phyloP scores from a whole-genome alignment of 2,329 filamentous ascomycete species.

The Alternaria longipes region DNA sequence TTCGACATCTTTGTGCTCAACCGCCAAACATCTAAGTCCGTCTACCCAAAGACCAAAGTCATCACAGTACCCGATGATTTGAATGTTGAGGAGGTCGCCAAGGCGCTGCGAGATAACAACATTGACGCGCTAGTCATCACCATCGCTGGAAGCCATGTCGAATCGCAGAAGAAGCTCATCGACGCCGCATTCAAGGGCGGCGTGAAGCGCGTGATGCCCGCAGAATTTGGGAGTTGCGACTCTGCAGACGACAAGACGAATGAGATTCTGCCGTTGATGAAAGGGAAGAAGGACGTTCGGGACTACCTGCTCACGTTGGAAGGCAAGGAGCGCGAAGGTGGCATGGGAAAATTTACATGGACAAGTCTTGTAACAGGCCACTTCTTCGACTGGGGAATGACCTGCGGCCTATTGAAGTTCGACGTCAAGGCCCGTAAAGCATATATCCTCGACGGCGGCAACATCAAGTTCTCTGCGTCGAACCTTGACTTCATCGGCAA shows the following conservation, averaged over 20 bases:
- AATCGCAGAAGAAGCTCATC: slow-evolving; percentile 62
- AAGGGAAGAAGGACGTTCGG: slow-evolving; percentile 57
- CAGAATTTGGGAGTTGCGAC: slow-evolving; percentile 65
- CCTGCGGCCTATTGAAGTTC: slow-evolving; percentile 61
- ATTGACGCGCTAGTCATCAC: slow-evolving; percentile 61
- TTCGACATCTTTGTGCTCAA: slow-evolving; percentile 48
- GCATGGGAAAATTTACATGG: slow-evolving; percentile 61
- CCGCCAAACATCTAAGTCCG: slow-evolving; percentile 47
- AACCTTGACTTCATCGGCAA: slow-evolving; percentile 63
- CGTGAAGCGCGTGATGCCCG: slow-evolving; percentile 68
- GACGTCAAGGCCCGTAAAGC: slow-evolving; percentile 62
- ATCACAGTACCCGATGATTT: slow-evolving; percentile 52
- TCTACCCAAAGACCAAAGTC: slow-evolving; percentile 55
- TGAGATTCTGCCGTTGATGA: slow-evolving; percentile 62
- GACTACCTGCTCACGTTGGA: slow-evolving; percentile 60
- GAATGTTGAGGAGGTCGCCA: slow-evolving; percentile 41
- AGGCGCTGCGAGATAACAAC: slow-evolving; percentile 56
- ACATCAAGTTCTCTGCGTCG: slow-evolving; percentile 63
- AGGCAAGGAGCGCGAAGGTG: slow-evolving; percentile 50
- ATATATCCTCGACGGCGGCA: slow-evolving; percentile 66
- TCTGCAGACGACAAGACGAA: slow-evolving; percentile 52
- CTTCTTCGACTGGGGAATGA: slow-evolving; percentile 70
- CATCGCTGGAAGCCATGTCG: slow-evolving; percentile 57
- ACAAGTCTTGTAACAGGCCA: slow-evolving; percentile 67
- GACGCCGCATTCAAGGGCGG: slow-evolving; percentile 67